Evolutionary conservation across 805 yeast species (phyloP), one percentile per base, ranked within the genome.

Genomic region (Ogataea pignaliae): DNA sequence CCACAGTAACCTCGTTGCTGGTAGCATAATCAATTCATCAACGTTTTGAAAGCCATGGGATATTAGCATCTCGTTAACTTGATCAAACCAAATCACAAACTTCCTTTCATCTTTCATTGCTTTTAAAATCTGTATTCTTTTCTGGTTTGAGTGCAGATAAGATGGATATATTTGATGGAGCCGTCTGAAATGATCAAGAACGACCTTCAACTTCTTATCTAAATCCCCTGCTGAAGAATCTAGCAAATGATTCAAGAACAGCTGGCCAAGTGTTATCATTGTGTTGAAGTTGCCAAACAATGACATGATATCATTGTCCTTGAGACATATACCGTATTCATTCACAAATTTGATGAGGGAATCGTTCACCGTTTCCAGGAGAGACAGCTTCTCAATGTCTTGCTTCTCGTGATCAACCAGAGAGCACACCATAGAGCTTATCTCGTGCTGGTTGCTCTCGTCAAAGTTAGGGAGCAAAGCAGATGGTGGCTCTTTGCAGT

Each of bases 241-340:
- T 8, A 29, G n/a, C 10, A 53, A n/a, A 31, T 46, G 40, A 41
- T 17, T 37, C 8, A 61, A 32, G 15, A 72, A 61, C 3, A 66
- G 43, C 13, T 59, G 56, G 46, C 72, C 66, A 5, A 71, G 51
- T 10, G 68, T 66, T 6, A 63, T 43, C 29, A 75, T 62, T 1
- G 71, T 63, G 13, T 61, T 69, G 33, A 72, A 51, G 48, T 73
- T 72, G 1, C 76, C 74, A 58, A 76, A 75, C 2, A 76, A 49
- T 8, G 66, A 42, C 5, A 65, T 37, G 42, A 67, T 68, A 29
- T 73, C 75, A 18, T 57, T 57, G 5, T 52, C 40, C 21, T 65
- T 51, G 10, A 73, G 52, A 12, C 65, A 61, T 37, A 64, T 52
- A 17, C 55, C 57, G 36, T 59, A 61, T 26, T 57, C 56, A 28